Evolutionary conservation across 345 rosid genomes (phyloP).

Genomic region (Mercurialis annua): DNA sequence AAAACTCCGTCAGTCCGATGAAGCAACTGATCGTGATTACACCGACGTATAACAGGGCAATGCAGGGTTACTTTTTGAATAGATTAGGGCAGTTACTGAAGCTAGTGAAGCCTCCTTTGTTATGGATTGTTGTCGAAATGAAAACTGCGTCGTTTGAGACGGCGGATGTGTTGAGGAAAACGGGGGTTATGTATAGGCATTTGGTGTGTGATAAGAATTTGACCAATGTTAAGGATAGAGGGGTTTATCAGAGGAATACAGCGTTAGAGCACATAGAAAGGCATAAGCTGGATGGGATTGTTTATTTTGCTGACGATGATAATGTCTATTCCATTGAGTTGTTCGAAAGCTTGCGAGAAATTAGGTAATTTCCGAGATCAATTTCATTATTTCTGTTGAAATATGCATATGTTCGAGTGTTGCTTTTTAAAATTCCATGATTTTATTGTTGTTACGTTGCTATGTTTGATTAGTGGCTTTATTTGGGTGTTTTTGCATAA

Average conservation of each 20-base stretch:
- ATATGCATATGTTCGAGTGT: not conserved
- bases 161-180: conserved; percentile 71
- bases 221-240: conserved; percentile 61
- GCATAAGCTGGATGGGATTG: conserved; percentile 82
- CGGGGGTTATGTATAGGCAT: conserved; percentile 87
- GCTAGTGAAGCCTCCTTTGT: conserved; percentile 68
- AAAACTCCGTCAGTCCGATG: conserved; percentile 31
- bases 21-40: conserved; percentile 82
- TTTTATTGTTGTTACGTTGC: not conserved
- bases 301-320: conserved; percentile 81
- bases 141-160: conserved; percentile 69
- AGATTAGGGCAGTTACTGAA: conserved; percentile 75
- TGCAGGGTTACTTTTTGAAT: conserved; percentile 71
- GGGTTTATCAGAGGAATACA: conserved; percentile 67
- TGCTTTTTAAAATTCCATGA: not conserved
- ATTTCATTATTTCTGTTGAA: no score
- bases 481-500: no score
- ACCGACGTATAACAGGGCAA: conserved; percentile 74
- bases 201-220: conserved; percentile 52
- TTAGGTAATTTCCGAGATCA: conserved; percentile 59
- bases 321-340: conserved; percentile 73
- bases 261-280: conserved; percentile 76
- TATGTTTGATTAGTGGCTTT: not conserved
- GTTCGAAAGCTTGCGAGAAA: conserved; percentile 60
- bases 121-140: conserved; percentile 93